Evolutionary conservation across 306 rosid genomes (phyloP), one percentile per base, ranked within the genome.

Genomic region (Glycine tomentella): DNA sequence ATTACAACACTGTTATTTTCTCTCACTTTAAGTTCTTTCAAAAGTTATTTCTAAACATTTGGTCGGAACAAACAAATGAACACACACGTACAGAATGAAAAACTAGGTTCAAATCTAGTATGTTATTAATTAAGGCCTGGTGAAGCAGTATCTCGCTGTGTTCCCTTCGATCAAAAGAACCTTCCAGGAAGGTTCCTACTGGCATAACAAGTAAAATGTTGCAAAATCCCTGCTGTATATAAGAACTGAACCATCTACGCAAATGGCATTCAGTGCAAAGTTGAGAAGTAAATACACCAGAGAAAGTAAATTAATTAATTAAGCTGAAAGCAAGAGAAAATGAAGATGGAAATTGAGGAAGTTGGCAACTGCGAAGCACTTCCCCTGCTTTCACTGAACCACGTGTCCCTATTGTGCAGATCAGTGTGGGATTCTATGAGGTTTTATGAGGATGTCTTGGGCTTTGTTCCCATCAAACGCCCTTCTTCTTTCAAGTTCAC

Each of bases 401-500:
- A 92, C 46, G 95, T 92, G 11, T 92, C 95, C 0, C 69, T 90
- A 53, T 46, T 89, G 65, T 92, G 97, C 82, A 88, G 91, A 86
- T 87, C 95, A 13, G 95, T 92, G 46, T 88, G 89, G 95, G 89
- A 85, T 3, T 92, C 97, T 3, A 75, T 74, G 84, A 88, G 87
- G 74, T 92, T 92, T 84, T 92, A 92, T 31, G 92, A 90, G 74
- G 87, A 92, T 10, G 90, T 92, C 11, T 68, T 92, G 87, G 97
- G 97, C 73, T 90, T 92, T 77, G 92, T 87, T 82, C 88, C 87
- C 84, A 89, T 92, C 88, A 92, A 92, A 84, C 88, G 95, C 72
- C 97, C 97, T 11, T 90, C 95, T 66, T 92, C 97, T 77, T 92
- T 92, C 91, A 90, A 89, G 6, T 92, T 92, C 87, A 92, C 83